Conservation (phyloP, 2,329 filamentous ascomycete species). For the Ceratocystis smalleyi region DNA sequence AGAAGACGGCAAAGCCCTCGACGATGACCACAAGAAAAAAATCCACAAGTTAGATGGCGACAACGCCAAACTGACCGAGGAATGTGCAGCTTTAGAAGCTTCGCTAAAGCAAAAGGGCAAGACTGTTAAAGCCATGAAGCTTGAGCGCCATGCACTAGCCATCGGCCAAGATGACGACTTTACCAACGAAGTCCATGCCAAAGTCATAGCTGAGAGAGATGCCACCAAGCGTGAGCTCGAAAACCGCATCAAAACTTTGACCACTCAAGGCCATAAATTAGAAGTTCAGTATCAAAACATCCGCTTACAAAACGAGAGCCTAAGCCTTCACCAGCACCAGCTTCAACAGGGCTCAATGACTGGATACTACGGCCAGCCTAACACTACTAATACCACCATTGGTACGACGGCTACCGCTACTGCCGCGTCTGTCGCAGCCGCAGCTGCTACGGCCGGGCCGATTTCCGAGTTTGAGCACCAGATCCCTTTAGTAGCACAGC, state of each 20-base stretch:
- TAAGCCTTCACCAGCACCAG: slow-evolving; percentile 30
- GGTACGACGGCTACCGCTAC: slow-evolving; percentile 21
- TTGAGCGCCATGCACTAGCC: slow-evolving; percentile 47
- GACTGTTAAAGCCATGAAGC: slow-evolving; percentile 59
- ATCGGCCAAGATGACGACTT: slow-evolving; percentile 46
- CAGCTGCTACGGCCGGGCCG: neutral
- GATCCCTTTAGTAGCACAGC: slow-evolving; percentile 20
- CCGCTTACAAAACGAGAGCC: slow-evolving; percentile 30
- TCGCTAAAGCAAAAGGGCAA: slow-evolving; percentile 49
- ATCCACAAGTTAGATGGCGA: slow-evolving; percentile 37
- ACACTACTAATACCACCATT: slow-evolving; percentile 15
- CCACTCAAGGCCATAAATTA: slow-evolving; percentile 31
- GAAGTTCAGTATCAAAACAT: slow-evolving; percentile 27
- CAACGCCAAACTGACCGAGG: slow-evolving; percentile 47
- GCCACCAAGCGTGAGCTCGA: slow-evolving; percentile 10
- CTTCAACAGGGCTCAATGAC: slow-evolving; percentile 18
- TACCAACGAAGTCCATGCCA: slow-evolving; percentile 33
- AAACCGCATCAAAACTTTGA: slow-evolving; percentile 7
- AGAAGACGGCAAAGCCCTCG: slow-evolving; percentile 36
- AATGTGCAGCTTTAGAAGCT: slow-evolving; percentile 49
- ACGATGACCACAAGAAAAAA: slow-evolving; percentile 36
- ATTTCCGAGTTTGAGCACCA: slow-evolving; percentile 29
- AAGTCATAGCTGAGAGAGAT: slow-evolving; percentile 4
- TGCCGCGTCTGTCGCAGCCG: slow-evolving; percentile 21
- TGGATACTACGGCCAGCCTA: slow-evolving; percentile 11